These are phyloP conservation scores for Wallacemonas sp. DNA, from an alignment of 208 protist genomes.

Conservation along the genomic window DNA sequence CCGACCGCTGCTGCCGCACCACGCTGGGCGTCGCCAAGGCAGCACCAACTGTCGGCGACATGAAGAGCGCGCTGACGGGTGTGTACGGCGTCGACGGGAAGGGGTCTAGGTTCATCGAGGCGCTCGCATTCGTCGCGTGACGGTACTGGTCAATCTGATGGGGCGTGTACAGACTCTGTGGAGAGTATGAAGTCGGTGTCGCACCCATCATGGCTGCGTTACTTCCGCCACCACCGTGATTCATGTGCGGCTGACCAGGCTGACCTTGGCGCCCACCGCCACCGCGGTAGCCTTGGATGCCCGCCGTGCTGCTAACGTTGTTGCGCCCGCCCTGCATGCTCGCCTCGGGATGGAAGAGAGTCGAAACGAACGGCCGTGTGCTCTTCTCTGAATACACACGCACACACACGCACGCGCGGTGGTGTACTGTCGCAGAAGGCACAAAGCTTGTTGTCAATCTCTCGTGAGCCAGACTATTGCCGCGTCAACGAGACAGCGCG, in stretches of 20 bases:
- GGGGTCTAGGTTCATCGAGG: conserved; percentile 45
- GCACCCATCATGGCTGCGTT: neutral
- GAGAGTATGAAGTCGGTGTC: conserved; percentile 42
- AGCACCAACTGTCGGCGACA: conserved; percentile 62
- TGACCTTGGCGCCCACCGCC: conserved; percentile 6
- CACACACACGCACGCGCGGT: too few species aligned
- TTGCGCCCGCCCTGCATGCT: conserved; percentile 2
- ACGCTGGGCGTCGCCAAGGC: conserved; percentile 31
- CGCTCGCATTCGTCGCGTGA: conserved; percentile 33
- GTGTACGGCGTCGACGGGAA: conserved; percentile 86
- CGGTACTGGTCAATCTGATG: conserved; percentile 69
- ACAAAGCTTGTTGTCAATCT: too few species aligned
- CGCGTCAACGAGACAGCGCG: too few species aligned
- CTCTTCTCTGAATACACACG: too few species aligned
- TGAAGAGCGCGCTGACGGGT: conserved; percentile 67
- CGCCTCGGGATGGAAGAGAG: too few species aligned
- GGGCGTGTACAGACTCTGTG: conserved; percentile 61
- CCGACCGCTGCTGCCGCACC: conserved; percentile 31
- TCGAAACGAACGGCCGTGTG: too few species aligned
- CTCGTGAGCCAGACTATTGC: too few species aligned
- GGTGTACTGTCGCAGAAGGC: too few species aligned
- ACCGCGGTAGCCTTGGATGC: conserved; percentile 6
- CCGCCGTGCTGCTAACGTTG: conserved; percentile 15
- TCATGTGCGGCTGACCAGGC: conserved; percentile 2
- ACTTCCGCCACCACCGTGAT: conserved; percentile 6